Evolutionary conservation across 257 asterid genomes (phyloP).

Genomic region (Euphrasia confusa): DNA sequence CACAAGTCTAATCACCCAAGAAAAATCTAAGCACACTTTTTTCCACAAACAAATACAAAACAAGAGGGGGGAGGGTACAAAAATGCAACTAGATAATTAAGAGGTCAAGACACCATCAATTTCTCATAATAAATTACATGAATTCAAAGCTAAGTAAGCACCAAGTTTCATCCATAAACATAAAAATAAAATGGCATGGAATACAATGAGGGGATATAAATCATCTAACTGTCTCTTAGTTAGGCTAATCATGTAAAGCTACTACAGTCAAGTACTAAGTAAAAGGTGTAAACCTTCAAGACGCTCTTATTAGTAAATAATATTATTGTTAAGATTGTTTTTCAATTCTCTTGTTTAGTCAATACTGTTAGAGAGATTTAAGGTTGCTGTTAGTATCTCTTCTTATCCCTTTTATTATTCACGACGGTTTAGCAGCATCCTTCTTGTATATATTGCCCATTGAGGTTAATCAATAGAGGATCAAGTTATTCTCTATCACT

Average conservation of each 20-base stretch:
- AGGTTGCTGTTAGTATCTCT: no score
- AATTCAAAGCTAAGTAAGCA: constrained; percentile 11
- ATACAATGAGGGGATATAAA: no score
- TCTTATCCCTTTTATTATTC: no score
- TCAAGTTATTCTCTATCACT: no score
- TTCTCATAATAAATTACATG: neutral
- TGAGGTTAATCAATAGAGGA: no score
- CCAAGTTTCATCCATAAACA: constrained; percentile 1
- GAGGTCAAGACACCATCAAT: neutral
- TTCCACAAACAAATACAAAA: neutral
- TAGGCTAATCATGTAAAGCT: constrained; percentile 1
- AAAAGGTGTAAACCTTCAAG: constrained; percentile 67
- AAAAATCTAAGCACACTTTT: neutral
- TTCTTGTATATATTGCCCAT: no score
- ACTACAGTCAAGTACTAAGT: constrained; percentile 13
- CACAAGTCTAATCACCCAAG: neutral
- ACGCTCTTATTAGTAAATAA: no score
- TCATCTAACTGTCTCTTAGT: neutral
- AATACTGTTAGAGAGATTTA: no score
- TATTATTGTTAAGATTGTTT: no score
- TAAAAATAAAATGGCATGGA: neutral
- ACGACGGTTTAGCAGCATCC: no score
- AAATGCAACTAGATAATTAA: neutral
- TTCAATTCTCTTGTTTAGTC: no score
- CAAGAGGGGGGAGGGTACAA: neutral